Percentiles rank a stretch among this genome's conserved stretches.
These are phyloP conservation scores for Arabidopsis hybrid DNA, from an alignment of 441 rosid genomes.

Conservation along the genomic window DNA sequence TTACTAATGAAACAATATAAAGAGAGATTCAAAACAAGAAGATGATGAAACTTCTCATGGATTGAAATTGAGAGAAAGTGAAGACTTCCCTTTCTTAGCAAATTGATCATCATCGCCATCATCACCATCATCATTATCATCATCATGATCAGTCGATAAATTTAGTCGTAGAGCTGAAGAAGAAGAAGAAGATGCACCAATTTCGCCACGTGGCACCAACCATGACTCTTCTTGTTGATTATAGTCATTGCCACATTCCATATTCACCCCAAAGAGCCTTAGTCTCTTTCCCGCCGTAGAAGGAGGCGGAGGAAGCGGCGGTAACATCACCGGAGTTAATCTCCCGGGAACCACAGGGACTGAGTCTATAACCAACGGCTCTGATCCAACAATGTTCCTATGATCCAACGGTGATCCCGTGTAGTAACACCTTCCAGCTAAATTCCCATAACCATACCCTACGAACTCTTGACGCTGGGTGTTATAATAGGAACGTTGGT, in stretches of 20 bases:
- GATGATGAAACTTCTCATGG: constrained; percentile 48
- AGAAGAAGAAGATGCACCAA: constrained; percentile 53
- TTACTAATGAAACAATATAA: constrained; percentile 33
- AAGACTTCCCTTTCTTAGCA: constrained; percentile 78
- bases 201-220: constrained; percentile 43
- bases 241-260: constrained; percentile 56
- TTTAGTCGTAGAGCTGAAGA: constrained; percentile 36
- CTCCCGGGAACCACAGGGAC: constrained; percentile 49
- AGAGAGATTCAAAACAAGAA: constrained; percentile 28
- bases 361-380: constrained; percentile 57
- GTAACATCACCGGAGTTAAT: constrained; percentile 35
- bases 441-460: constrained; percentile 43
- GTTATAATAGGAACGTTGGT: constrained; percentile 49
- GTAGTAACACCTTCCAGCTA: constrained; percentile 51
- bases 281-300: constrained; percentile 59
- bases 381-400: constrained; percentile 47
- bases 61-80: constrained; percentile 73
- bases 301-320: constrained; percentile 59
- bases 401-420: constrained; percentile 54
- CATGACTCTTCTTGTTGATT: constrained; percentile 51
- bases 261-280: constrained; percentile 73
- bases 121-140: background rate
- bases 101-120: constrained; percentile 50
- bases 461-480: constrained; percentile 46
- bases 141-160: constrained; percentile 45